Evolutionary conservation across 1,284 basidiomycete species (phyloP).

Genomic region (Microbotryum saponariae): DNA sequence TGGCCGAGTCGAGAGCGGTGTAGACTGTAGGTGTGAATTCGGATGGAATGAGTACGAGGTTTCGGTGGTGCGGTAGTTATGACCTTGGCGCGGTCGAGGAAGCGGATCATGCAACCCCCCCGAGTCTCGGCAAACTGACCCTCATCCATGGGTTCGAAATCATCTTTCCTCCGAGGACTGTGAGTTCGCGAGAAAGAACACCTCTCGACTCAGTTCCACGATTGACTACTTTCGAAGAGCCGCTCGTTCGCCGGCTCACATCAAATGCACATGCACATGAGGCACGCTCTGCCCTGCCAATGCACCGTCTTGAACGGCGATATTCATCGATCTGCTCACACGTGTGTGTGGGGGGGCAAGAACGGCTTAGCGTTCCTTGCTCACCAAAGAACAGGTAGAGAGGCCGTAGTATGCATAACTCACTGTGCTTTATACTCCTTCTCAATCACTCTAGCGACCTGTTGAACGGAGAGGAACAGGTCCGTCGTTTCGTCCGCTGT

Average conservation of each 20-base stretch:
- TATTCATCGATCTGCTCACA: constrained; percentile 16
- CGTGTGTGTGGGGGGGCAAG: too few relatives aligned
- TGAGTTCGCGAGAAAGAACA: constrained; percentile 54
- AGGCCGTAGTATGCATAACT: constrained; percentile 54
- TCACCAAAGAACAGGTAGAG: background rate
- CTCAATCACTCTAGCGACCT: constrained; percentile 43
- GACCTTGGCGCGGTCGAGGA: too few relatives aligned
- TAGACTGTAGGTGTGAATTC: constrained; percentile 8
- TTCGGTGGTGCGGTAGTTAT: background rate
- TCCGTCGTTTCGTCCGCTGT: constrained; percentile 61
- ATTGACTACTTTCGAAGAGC: constrained; percentile 56
- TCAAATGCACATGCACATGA: constrained; percentile 79
- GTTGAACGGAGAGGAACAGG: constrained; percentile 66
- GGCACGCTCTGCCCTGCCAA: constrained; percentile 73
- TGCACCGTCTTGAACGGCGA: constrained; percentile 63
- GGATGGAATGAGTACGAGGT: background rate
- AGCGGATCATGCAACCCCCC: too few relatives aligned
- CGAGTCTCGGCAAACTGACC: too few relatives aligned
- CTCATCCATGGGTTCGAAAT: constrained; percentile 49
- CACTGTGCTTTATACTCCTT: constrained; percentile 45
- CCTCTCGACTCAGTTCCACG: constrained; percentile 76
- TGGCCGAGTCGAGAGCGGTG: constrained; percentile 34
- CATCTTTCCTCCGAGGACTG: constrained; percentile 8
- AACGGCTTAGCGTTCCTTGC: background rate
- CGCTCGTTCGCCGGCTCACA: constrained; percentile 64